Evolutionary conservation across 176 grass and related monocot species (phyloP), one percentile per base, ranked within the genome.

Genomic region (Cenchrus americanus): DNA sequence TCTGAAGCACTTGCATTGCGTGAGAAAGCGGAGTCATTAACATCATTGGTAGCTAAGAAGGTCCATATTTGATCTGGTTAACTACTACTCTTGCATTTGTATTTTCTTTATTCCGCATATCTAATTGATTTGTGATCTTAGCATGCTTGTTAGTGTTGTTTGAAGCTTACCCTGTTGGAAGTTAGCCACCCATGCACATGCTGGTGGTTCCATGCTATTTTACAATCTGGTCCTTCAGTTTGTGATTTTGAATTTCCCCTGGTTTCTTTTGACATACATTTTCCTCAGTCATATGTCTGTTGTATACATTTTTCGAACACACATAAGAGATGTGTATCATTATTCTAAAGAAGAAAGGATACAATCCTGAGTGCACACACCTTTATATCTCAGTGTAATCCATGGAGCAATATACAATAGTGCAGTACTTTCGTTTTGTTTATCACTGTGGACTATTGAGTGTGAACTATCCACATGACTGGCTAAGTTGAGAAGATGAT

Each of bases 1-100:
- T 75, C 69, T 83, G 95, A 95, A 84, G 89, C 87, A 43, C 75
- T 87, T 79, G 69, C 90, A 84, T 88, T 95, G 73, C 93, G 89
- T 75, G 87, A 92, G 82, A 82, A 98, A 88, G 90, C 95, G 8
- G 63, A 90, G 7, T 90, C 86, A 62, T 90, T 98, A 62, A 93
- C 87, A 86, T 43, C 61, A 73, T 71, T 93, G 78, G 77, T 93
- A 77, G 70, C 88, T 84, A 90, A 86, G 63, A 98, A 95, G 90
- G 95, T 93, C 63, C 65, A n/a, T 44, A 41, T 49, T 75, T 43
- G 42, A 74, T 80, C 62, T 68, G 52, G 62, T 52, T 12, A 70
- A 55, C 32, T 11, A 52, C 61, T 47, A 27, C 34, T 84, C 23
- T 71, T 62, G 4, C 57, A 55, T 61, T 57, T 71, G 17, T 40